Conservation (phyloP, 176 grass and related monocot genomes). For the Zoysia pacifica region DNA sequence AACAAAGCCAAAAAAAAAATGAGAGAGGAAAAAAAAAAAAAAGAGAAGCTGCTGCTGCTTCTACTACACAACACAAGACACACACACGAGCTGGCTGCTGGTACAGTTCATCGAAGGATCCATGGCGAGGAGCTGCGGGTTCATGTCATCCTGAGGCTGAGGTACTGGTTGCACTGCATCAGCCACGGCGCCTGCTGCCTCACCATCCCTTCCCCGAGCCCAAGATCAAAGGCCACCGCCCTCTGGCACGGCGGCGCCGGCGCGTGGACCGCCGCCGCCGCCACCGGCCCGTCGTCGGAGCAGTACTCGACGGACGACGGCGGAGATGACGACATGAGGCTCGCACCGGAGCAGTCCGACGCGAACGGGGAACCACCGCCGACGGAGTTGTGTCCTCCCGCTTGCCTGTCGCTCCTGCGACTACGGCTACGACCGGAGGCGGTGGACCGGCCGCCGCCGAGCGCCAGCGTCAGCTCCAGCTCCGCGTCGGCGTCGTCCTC, state of each 20-base stretch:
- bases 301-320: conserved; percentile 51
- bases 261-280: neutral
- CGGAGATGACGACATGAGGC: conserved; percentile 49
- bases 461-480: conserved; percentile 69
- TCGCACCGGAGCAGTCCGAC: conserved; percentile 55
- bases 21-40: neutral
- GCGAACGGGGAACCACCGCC: conserved; percentile 30
- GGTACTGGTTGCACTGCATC: conserved; percentile 60
- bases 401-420: conserved; percentile 3
- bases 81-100: neutral
- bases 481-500: conserved; percentile 30
- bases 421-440: no score
- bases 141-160: conserved; percentile 89
- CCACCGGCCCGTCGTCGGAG: conserved; percentile 39
- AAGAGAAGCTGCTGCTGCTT: conserved; percentile 32
- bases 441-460: conserved; percentile 1
- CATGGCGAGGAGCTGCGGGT: neutral
- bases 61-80: conserved; percentile 11
- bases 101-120: conserved; percentile 8
- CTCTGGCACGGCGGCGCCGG: conserved; percentile 47
- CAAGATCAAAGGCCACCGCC: conserved; percentile 36
- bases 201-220: conserved; percentile 29
- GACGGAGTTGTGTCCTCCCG: neutral
- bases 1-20: neutral
- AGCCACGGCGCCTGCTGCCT: conserved; percentile 76